A percentile compares a stretch with the other conserved stretches of the same genome.
These are phyloP conservation scores for Zygosaccharomyces gambellarensis DNA, from an alignment of 805 yeast genomes.

Conservation along the genomic window DNA sequence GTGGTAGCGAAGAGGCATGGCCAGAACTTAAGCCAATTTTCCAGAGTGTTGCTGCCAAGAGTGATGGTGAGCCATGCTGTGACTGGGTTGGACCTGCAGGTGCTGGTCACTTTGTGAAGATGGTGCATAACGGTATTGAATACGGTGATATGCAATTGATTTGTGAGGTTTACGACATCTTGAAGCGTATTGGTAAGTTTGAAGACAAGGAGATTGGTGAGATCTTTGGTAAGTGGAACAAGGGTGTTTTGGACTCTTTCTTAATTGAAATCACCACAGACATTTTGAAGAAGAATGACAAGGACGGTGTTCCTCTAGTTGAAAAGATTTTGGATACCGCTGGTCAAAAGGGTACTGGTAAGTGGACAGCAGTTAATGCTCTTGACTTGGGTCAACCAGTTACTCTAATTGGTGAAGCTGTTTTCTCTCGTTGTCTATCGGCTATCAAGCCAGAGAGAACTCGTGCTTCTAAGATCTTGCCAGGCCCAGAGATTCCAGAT, in stretches of 20 bases:
- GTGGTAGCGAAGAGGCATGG: conserved; percentile 98
- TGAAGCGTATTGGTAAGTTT: conserved; percentile 92
- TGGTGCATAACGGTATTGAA: conserved; percentile 99
- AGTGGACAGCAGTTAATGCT: conserved; percentile 99
- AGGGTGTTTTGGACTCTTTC: conserved; percentile 96
- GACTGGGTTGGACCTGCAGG: conserved; percentile 99
- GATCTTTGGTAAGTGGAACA: conserved; percentile 91
- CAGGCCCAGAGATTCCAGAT: conserved; percentile 70
- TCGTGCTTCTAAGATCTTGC: conserved; percentile 70
- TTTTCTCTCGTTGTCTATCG: conserved; percentile 91
- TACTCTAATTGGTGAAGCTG: conserved; percentile 97
- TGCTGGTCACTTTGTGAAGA: conserved; percentile 97
- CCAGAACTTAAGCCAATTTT: conserved; percentile 95
- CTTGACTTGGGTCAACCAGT: conserved; percentile 98
- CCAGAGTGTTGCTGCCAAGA: conserved; percentile 93
- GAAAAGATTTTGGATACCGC: conserved; percentile 97
- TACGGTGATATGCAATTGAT: conserved; percentile 99
- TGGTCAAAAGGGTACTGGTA: conserved; percentile 99
- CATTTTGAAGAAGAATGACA: conserved; percentile 82
- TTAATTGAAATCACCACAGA: conserved; percentile 95
- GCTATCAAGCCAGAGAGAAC: conserved; percentile 89
- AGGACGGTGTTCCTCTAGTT: conserved; percentile 86
- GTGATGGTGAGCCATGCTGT: conserved; percentile 99
- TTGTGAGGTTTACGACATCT: conserved; percentile 93
- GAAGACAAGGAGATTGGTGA: conserved; percentile 88